These are phyloP conservation scores for Pseudohalonectria lignicola DNA, from an alignment of 2,329 filamentous ascomycete genomes.

Conservation along the genomic window DNA sequence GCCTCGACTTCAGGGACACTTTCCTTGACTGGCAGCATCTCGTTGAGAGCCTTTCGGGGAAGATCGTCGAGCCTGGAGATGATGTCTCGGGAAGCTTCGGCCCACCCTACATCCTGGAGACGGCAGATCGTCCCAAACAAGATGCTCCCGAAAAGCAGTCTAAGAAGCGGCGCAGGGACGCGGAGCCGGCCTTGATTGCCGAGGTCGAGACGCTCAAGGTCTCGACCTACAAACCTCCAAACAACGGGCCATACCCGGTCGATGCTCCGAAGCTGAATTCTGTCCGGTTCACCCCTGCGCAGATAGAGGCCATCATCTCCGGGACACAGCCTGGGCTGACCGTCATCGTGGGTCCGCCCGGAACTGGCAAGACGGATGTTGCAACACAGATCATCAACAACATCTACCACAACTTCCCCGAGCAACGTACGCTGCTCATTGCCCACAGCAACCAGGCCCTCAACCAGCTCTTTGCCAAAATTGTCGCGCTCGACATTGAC, in stretches of 20 bases:
- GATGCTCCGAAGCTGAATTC: constrained; percentile 73
- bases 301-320: constrained; percentile 86
- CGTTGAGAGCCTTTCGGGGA: constrained; percentile 79
- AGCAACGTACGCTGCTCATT: constrained; percentile 81
- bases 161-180: constrained; percentile 80
- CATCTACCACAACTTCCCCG: constrained; percentile 94
- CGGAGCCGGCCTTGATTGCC: constrained; percentile 52
- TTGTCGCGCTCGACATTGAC: constrained; percentile 91
- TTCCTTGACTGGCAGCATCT: constrained; percentile 95
- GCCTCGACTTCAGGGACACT: constrained; percentile 84
- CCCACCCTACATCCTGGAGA: constrained; percentile 79
- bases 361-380: constrained; percentile 98
- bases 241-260: constrained; percentile 79
- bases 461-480: constrained; percentile 97
- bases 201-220: constrained; percentile 64
- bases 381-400: constrained; percentile 98
- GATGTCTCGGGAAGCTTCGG: constrained; percentile 63
- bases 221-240: constrained; percentile 80
- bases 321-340: constrained; percentile 91
- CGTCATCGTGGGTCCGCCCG: constrained; percentile 86
- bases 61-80: constrained; percentile 68
- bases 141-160: constrained; percentile 42
- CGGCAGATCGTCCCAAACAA: constrained; percentile 35
- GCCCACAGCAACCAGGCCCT: constrained; percentile 97
- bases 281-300: constrained; percentile 81